Conservation (phyloP, 768 basidiomycete species). For the Boletus insuetus region DNA sequence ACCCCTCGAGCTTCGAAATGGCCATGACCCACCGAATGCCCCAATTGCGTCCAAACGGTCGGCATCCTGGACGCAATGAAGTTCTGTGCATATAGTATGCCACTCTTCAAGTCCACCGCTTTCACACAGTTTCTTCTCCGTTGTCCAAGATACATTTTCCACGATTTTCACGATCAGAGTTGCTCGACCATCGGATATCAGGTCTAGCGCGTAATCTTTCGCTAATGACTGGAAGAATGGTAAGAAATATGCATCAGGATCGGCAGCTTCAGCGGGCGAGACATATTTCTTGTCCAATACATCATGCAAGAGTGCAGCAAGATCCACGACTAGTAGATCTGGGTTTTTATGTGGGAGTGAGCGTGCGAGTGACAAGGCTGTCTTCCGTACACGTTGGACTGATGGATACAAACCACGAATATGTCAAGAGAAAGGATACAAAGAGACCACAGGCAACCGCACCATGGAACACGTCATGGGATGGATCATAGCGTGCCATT, state of each 20-base stretch:
- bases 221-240: conserved; percentile 58
- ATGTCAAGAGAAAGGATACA: conserved; percentile 4
- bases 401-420: neutral
- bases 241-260: conserved; percentile 64
- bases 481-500: conserved; percentile 78
- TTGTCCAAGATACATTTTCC: conserved; percentile 83
- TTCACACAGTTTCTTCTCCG: conserved; percentile 66
- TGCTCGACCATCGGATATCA: conserved; percentile 61
- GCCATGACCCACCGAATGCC: conserved; percentile 57
- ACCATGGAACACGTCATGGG: conserved; percentile 82
- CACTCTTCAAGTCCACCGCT: conserved; percentile 56
- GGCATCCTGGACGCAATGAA: conserved; percentile 82
- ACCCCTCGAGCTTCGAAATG: neutral
- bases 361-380: conserved; percentile 66
- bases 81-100: conserved; percentile 69
- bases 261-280: conserved; percentile 49
- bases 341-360: conserved; percentile 42
- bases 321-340: conserved; percentile 75
- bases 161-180: conserved; percentile 56
- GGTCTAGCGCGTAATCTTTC: conserved; percentile 45
- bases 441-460: conserved; percentile 20
- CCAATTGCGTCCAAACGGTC: conserved; percentile 80
- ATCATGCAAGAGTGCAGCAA: conserved; percentile 88
- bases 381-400: conserved; percentile 83
- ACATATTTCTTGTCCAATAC: conserved; percentile 86